Base-by-base conservation (phyloP, 2,329 filamentous ascomycete genomes). In the Aspergillus glaucus region DNA sequence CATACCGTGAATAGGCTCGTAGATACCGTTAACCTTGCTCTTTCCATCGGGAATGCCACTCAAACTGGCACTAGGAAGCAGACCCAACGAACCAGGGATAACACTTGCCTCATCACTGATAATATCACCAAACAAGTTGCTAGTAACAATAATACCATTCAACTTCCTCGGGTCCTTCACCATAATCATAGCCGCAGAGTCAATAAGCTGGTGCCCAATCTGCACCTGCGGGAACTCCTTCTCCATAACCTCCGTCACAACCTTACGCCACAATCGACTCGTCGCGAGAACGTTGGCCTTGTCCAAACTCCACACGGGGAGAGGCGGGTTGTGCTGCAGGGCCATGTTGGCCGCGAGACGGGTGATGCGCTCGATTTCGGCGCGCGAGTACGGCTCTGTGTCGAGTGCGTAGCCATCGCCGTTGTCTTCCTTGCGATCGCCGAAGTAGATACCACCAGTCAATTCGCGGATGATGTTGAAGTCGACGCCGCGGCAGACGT, bases 221-320 rank as follows among this genome's bases (percentile, higher is more conserved):
- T 87, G 81, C 42, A 96, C 73, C 67, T 92, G 82, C 2, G 92
- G 90, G 75, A 94, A 97, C 77, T 96, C 92, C 57, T 85, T 85
- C 58, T 79, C 80, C 79, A 95, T 92, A 50, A 90, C 79, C 73
- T 95, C 88, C 37, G 81, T 84, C 41, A 95, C 86, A 2, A 87
- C 86, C 75, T 87, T 91, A 53, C 92, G 79, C 92, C 92, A 97
- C 61, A 97, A 75, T 39, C 92, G 77, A 65, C 84, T 88, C 12
- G 91, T 95, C 1, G 92, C 92, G 55, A 97, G 80, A 45, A 97
- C 92, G 65, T 97, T 97, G 48, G 92, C 93, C 82, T 97, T 97
- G 73, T 97, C 93, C 63, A 96, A 75, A 65, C 82, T 88, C 85
- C 83, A 88, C 43, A 96, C 88, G 48, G 85, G 86, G 34, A 85